A percentile compares a stretch with the other conserved stretches of the same genome.
phyloP scores from a whole-genome alignment of 2,329 filamentous ascomycete genomes.

The Paecilomyces dactylethromorphus region DNA sequence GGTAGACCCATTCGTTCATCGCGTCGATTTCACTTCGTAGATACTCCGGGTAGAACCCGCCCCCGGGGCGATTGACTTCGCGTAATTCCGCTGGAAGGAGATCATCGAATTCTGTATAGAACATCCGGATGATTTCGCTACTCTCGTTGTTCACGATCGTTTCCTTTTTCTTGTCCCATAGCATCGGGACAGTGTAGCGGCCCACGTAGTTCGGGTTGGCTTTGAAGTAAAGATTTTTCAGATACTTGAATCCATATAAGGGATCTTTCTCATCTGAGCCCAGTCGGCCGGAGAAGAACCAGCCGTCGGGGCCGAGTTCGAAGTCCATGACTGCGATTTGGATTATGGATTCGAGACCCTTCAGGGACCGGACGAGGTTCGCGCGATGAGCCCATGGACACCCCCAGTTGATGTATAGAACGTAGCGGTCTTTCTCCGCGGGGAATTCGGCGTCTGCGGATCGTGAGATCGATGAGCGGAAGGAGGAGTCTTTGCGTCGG shows the following conservation, averaged over 20 bases:
- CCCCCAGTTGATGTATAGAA: slow-evolving; percentile 53
- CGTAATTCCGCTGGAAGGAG: slow-evolving; percentile 53
- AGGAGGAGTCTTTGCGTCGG: slow-evolving; percentile 46
- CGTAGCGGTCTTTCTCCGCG: slow-evolving; percentile 55
- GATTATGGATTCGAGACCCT: slow-evolving; percentile 45
- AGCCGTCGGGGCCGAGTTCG: slow-evolving; percentile 47
- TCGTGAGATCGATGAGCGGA: slow-evolving; percentile 51
- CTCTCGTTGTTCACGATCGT: slow-evolving; percentile 83
- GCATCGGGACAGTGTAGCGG: slow-evolving; percentile 73
- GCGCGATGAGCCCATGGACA: slow-evolving; percentile 58
- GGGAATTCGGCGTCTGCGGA: slow-evolving; percentile 48
- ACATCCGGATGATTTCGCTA: slow-evolving; percentile 79
- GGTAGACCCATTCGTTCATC: slow-evolving; percentile 71
- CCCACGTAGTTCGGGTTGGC: slow-evolving; percentile 62
- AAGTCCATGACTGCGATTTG: slow-evolving; percentile 40
- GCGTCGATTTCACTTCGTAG: slow-evolving; percentile 63
- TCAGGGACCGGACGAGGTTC: slow-evolving; percentile 43
- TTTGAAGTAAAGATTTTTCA: slow-evolving; percentile 70
- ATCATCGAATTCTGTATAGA: slow-evolving; percentile 68
- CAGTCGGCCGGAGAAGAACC: slow-evolving; percentile 66
- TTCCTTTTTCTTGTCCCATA: slow-evolving; percentile 70
- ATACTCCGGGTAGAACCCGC: slow-evolving; percentile 60
- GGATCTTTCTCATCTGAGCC: slow-evolving; percentile 58
- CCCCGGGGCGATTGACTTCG: slow-evolving; percentile 42
- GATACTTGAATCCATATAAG: slow-evolving; percentile 61